These are phyloP conservation scores for Mortierella polycephala DNA, from an alignment of 371 early-diverging fungal species.

Conservation along the genomic window DNA sequence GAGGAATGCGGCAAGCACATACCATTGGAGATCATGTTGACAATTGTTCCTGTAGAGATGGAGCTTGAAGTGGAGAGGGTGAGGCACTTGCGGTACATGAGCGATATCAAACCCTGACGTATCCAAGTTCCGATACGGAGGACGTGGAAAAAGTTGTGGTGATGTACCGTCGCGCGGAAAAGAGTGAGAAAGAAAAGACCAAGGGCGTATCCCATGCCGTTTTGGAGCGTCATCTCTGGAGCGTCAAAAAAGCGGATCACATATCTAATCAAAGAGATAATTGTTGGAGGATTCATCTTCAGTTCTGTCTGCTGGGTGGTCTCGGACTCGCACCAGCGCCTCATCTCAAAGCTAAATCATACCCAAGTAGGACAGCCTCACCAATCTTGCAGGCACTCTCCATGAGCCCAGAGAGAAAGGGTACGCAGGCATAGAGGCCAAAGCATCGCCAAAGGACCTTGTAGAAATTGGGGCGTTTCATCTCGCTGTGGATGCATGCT, in stretches of 20 bases:
- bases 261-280: conserved; percentile 11
- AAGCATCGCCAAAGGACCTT: conserved; percentile 33
- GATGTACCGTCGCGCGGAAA: conserved; percentile 29
- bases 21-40: conserved; percentile 47
- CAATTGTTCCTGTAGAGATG: conserved; percentile 37
- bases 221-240: conserved; percentile 2
- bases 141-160: conserved; percentile 38
- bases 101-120: conserved; percentile 27
- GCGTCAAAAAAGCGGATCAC: conserved; percentile 38
- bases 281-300: conserved; percentile 9
- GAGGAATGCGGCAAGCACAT: not conserved
- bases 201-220: conserved; percentile 32
- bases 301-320: not conserved
- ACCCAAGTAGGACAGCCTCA: conserved; percentile 56
- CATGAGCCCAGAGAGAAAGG: conserved; percentile 25
- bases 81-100: conserved; percentile 47
- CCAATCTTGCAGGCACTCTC: conserved; percentile 53
- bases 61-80: conserved; percentile 32
- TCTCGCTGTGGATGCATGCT: not conserved
- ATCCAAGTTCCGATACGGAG: conserved; percentile 39
- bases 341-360: conserved; percentile 5
- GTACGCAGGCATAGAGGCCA: conserved; percentile 30
- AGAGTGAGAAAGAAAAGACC: conserved; percentile 23
- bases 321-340: not conserved
- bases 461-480: conserved; percentile 20